Evolutionary conservation across 148 eudicot species (phyloP).

Genomic region (Rhododendron simsii): DNA sequence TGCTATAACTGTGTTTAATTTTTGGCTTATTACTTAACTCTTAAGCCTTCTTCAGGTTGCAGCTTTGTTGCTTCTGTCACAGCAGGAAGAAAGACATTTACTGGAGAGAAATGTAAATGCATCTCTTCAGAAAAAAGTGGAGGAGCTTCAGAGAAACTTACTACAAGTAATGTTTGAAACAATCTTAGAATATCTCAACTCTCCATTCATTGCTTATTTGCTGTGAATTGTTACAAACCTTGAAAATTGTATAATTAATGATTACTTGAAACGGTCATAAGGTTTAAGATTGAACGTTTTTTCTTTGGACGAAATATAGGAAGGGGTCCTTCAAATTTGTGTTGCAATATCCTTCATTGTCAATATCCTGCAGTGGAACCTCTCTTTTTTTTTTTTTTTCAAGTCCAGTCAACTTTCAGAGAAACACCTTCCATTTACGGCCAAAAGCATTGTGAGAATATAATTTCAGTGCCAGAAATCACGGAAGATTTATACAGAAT

Average conservation of each 20-base stretch:
- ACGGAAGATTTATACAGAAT: not conserved
- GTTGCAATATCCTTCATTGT: not conserved
- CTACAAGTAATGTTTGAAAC: slow-evolving; percentile 47
- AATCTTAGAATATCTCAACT: not conserved
- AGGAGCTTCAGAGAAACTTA: slow-evolving; percentile 84
- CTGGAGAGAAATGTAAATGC: slow-evolving; percentile 70
- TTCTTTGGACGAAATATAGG: not conserved
- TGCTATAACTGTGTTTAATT: not conserved
- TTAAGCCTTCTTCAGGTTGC: slow-evolving; percentile 55
- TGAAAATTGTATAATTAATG: not conserved
- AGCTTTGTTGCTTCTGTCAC: slow-evolving; percentile 76
- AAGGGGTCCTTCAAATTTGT: not conserved
- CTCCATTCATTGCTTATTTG: not conserved
- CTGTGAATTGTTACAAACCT: not conserved
- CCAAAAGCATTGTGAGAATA: not conserved
- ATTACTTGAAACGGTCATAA: not conserved
- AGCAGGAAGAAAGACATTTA: slow-evolving; percentile 85
- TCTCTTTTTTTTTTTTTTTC: not conserved
- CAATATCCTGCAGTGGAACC: not conserved
- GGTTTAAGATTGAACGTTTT: not conserved
- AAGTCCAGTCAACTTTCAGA: not conserved
- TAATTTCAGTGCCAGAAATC: not conserved
- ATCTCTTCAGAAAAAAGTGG: slow-evolving; percentile 66
- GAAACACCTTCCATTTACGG: not conserved
- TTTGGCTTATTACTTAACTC: not conserved